These are phyloP conservation scores for Hygrophoropsis aurantiaca DNA, from an alignment of 768 basidiomycete genomes.

Conservation along the genomic window DNA sequence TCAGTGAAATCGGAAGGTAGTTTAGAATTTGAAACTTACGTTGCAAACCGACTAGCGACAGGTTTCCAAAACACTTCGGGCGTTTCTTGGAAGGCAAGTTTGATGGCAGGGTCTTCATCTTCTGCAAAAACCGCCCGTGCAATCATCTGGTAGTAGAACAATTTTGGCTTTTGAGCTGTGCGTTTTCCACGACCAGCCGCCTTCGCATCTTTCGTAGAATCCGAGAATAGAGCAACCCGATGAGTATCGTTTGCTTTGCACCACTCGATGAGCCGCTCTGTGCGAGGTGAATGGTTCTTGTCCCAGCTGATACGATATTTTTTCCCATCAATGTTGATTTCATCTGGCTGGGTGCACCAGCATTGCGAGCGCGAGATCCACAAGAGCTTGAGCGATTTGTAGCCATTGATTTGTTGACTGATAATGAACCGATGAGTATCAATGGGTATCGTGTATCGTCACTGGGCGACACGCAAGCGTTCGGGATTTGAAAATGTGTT, in stretches of 20 bases:
- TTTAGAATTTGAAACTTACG: background rate
- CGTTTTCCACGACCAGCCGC: slow-evolving; percentile 17
- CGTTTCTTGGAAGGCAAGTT: no score
- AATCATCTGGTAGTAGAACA: background rate
- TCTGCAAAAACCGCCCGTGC: background rate
- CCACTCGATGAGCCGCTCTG: slow-evolving; percentile 1
- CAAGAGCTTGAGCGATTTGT: no score
- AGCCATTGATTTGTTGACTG: no score
- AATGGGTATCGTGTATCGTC: no score
- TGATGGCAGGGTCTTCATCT: background rate
- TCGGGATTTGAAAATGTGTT: no score
- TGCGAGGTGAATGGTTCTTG: background rate
- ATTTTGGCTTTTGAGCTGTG: background rate
- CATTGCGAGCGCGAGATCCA: no score
- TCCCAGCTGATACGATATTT: background rate
- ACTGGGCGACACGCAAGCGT: no score
- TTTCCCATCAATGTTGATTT: no score
- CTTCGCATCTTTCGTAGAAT: slow-evolving; percentile 23
- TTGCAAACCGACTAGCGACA: background rate
- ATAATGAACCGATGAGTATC: no score
- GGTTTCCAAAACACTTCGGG: no score
- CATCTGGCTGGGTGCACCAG: no score
- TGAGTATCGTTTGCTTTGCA: background rate
- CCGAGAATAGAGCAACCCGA: slow-evolving; percentile 22
- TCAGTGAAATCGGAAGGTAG: no score